Evolutionary conservation across 768 basidiomycete species (phyloP).

Genomic region (Podaxis sp.): DNA sequence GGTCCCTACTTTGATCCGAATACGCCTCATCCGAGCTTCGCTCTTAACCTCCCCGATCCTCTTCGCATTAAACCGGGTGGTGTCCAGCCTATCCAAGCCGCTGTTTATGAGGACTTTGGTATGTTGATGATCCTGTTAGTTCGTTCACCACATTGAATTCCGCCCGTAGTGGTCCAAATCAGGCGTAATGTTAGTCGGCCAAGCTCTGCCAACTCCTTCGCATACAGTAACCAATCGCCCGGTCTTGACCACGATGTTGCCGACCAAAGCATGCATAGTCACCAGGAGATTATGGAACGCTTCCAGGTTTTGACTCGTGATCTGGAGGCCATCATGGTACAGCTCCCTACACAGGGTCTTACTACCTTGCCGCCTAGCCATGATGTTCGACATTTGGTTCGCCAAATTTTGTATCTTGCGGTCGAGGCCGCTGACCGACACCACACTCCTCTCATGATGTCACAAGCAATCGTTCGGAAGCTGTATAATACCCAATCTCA

Average conservation of each 20-base stretch:
- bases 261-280: conserved; percentile 50
- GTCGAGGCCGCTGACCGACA: conserved; percentile 76
- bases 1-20: conserved; percentile 91
- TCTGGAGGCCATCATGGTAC: conserved; percentile 76
- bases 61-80: conserved; percentile 84
- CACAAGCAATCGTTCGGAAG: conserved; percentile 95
- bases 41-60: conserved; percentile 79
- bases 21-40: conserved; percentile 69
- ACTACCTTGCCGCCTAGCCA: conserved; percentile 76
- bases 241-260: conserved; percentile 49
- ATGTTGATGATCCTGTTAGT: not conserved
- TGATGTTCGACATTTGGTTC: conserved; percentile 82
- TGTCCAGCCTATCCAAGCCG: conserved; percentile 75
- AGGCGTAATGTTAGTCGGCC: conserved; percentile 64
- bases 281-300: conserved; percentile 86
- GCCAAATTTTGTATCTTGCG: conserved; percentile 82
- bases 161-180: conserved; percentile 16
- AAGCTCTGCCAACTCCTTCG: conserved; percentile 68
- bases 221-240: conserved; percentile 54
- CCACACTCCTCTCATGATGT: conserved; percentile 87
- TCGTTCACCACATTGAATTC: not conserved
- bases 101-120: conserved; percentile 97
- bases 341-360: conserved; percentile 72
- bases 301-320: conserved; percentile 52
- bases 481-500: conserved; percentile 87